Base-by-base conservation (phyloP, 352 stramenopile genomes). In the Pythium monospermum region DNA sequence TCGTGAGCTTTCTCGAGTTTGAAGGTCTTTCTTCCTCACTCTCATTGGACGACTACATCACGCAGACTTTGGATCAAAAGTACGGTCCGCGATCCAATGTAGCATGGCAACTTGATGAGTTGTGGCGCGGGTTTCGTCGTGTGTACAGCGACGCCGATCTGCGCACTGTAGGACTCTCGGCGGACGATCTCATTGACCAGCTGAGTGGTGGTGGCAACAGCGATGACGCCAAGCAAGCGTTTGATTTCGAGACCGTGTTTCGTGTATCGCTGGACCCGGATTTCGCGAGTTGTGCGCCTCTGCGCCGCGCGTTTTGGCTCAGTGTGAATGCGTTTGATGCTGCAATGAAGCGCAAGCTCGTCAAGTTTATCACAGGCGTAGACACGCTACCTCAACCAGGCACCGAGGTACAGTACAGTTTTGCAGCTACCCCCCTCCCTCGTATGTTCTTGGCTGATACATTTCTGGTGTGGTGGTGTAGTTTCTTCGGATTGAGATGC, bases 401-500 rank as follows among this genome's bases (percentile, higher is more conserved):
- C 30, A 83, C 71, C 4, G 79, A 91, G 68, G 79, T 90, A n/a
- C n/a, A n/a, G n/a, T n/a, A n/a, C n/a, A n/a, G n/a, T n/a, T n/a
- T n/a, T n/a, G n/a, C n/a, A n/a, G n/a, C n/a, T n/a, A n/a, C n/a
- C n/a, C n/a, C n/a, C n/a, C n/a, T n/a, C n/a, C n/a, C n/a, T n/a
- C n/a, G n/a, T n/a, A n/a, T n/a, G n/a, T n/a, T n/a, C n/a, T n/a
- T n/a, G n/a, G n/a, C n/a, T n/a, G n/a, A n/a, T n/a, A n/a, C 21
- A 21, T 33, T 21, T 22, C 31, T 61, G 10, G 23, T 30, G 40
- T 27, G n/a, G 38, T 48, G 21, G 22, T 22, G 27, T 40, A 89
- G 79, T 90, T 90, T 31, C 57, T 90, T 10, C 73, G 74, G 25
- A 85, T 90, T 10, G 79, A 90, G 59, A 86, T 90, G 76, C 76